Percentiles rank a stretch among this genome's conserved stretches.
Evolutionary conservation across 305 asterid genomes (phyloP).

Genomic region (Solanum hybrid): DNA sequence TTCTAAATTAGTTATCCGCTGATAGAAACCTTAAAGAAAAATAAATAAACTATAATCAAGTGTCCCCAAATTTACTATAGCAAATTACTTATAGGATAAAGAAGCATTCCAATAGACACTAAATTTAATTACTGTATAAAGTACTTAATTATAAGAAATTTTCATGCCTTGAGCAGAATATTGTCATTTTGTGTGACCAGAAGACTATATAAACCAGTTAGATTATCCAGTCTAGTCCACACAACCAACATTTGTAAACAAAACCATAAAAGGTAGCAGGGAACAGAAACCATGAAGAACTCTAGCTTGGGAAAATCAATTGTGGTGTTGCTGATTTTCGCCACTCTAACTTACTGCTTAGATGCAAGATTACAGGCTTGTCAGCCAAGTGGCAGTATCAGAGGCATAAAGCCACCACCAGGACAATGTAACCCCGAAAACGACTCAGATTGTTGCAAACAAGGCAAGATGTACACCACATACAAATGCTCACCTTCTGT

Average conservation of each 20-base stretch:
- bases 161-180: not conserved
- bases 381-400: constrained; percentile 33
- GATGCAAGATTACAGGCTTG: constrained; percentile 3
- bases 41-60: not conserved
- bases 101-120: not conserved
- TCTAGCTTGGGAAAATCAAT: not conserved
- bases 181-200: not conserved
- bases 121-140: too few species aligned
- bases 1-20: not conserved
- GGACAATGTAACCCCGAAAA: constrained; percentile 28
- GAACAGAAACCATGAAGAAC: constrained; percentile 7
- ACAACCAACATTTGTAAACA: not conserved
- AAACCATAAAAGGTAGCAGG: not conserved
- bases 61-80: not conserved
- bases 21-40: not conserved
- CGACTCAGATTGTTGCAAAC: constrained; percentile 26
- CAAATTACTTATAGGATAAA: not conserved
- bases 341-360: not conserved
- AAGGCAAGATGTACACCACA: constrained; percentile 28
- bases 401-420: constrained; percentile 31
- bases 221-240: not conserved
- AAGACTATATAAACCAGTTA: not conserved
- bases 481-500: constrained; percentile 31
- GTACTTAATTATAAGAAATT: not conserved
- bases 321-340: not conserved